These are phyloP conservation scores for Mrakia blollopis DNA, from an alignment of 768 basidiomycete species.

Conservation along the genomic window DNA sequence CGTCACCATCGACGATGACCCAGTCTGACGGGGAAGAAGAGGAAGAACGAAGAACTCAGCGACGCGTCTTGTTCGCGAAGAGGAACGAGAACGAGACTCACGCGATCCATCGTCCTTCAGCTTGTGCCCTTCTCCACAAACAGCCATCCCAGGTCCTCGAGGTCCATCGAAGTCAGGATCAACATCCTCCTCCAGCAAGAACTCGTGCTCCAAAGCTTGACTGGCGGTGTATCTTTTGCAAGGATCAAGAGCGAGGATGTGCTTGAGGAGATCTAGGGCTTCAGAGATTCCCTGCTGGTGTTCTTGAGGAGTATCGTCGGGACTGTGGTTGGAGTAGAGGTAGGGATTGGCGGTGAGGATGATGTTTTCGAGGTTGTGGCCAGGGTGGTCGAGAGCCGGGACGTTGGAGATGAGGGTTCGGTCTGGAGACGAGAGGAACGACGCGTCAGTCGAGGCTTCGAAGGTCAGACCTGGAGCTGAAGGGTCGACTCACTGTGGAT, in stretches of 20 bases:
- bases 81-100: neutral
- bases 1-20: conserved; percentile 14
- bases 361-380: conserved; percentile 66
- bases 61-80: neutral
- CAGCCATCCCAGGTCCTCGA: conserved; percentile 21
- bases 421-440: conserved; percentile 51
- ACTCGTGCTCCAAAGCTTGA: conserved; percentile 70
- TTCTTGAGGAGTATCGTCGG: conserved; percentile 52
- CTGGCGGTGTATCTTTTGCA: conserved; percentile 71
- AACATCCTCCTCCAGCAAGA: conserved; percentile 54
- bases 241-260: conserved; percentile 69
- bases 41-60: neutral
- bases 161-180: conserved; percentile 44
- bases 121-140: conserved; percentile 17
- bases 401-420: conserved; percentile 88
- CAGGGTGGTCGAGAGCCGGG: conserved; percentile 64
- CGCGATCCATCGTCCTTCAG: conserved; percentile 10
- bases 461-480: neutral
- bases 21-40: conserved; percentile 8
- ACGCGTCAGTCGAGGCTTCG: neutral
- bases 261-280: conserved; percentile 70
- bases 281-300: conserved; percentile 57
- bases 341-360: conserved; percentile 71
- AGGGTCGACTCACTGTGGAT: conserved; percentile 67
- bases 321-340: conserved; percentile 40